phyloP scores from a whole-genome alignment of 169 alveolate genomes.

The Plasmodium adleri region DNA sequence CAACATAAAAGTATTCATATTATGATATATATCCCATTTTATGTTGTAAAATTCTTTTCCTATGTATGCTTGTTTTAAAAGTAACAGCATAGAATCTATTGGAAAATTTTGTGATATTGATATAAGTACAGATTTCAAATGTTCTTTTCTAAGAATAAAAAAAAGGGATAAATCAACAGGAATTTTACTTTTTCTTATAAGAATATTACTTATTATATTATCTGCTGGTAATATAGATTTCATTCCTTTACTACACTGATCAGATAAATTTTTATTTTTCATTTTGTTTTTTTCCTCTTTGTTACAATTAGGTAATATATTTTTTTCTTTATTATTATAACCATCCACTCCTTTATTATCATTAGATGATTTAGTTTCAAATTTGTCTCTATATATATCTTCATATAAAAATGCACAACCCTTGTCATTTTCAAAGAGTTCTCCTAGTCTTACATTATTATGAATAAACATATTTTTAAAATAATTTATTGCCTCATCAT shows the following conservation, averaged over 20 bases:
- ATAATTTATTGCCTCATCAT: constrained; percentile 58
- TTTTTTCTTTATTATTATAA: constrained; percentile 5
- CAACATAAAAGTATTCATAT: not conserved
- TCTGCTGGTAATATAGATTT: constrained; percentile 4
- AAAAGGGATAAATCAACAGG: constrained; percentile 27
- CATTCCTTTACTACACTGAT: not conserved
- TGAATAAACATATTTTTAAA: constrained; percentile 38
- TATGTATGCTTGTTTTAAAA: constrained; percentile 53
- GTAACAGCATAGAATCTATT: constrained; percentile 19
- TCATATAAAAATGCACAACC: constrained; percentile 1
- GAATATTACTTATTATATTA: constrained; percentile 1
- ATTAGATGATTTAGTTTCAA: too few species aligned
- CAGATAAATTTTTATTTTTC: not conserved
- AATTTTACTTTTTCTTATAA: constrained; percentile 18
- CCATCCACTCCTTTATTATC: too few species aligned
- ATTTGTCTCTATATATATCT: not conserved
- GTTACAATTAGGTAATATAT: not conserved
- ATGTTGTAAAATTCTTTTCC: constrained; percentile 25
- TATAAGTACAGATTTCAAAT: constrained; percentile 40
- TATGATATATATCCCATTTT: constrained; percentile 12
- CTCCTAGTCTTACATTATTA: constrained; percentile 19
- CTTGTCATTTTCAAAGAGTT: constrained; percentile 21
- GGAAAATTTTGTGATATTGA: constrained; percentile 50
- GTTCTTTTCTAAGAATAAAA: constrained; percentile 48
- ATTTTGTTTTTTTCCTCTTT: not conserved